phyloP scores from a whole-genome alignment of 768 basidiomycete genomes.

The Suillus spraguei region DNA sequence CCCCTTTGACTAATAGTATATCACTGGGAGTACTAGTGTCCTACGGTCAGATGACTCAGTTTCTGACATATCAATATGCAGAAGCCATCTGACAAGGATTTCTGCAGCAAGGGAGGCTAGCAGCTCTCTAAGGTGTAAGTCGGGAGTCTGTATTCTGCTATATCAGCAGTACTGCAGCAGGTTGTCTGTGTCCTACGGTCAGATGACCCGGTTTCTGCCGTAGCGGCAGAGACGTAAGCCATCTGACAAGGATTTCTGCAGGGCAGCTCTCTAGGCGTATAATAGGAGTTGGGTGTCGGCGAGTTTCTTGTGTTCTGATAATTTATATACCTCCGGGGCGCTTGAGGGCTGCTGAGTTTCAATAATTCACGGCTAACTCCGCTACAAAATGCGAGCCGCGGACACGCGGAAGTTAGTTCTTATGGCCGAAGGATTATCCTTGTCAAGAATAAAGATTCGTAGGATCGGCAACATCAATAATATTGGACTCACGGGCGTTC shows the following conservation, averaged over 20 bases:
- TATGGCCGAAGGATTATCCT: no score
- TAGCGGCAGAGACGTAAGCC: no score
- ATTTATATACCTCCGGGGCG: no score
- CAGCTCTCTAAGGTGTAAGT: no score
- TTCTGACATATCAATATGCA: background rate
- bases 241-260: background rate
- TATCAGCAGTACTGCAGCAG: no score
- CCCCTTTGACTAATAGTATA: no score
- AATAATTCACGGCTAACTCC: background rate
- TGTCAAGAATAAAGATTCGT: background rate
- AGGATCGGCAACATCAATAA: background rate
- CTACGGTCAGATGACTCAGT: background rate
- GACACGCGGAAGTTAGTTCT: no score
- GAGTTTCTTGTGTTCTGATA: background rate
- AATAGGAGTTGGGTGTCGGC: no score
- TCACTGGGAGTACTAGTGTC: background rate
- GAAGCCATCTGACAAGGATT: no score
- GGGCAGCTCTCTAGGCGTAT: background rate
- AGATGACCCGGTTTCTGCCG: background rate
- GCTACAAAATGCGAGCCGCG: background rate
- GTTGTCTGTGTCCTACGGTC: background rate
- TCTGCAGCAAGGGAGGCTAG: background rate
- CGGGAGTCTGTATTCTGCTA: no score
- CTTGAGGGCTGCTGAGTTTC: no score
- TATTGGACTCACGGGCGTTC: background rate